phyloP scores from a whole-genome alignment of 2,329 filamentous ascomycete genomes.

The Alternaria hordeiaustralica region DNA sequence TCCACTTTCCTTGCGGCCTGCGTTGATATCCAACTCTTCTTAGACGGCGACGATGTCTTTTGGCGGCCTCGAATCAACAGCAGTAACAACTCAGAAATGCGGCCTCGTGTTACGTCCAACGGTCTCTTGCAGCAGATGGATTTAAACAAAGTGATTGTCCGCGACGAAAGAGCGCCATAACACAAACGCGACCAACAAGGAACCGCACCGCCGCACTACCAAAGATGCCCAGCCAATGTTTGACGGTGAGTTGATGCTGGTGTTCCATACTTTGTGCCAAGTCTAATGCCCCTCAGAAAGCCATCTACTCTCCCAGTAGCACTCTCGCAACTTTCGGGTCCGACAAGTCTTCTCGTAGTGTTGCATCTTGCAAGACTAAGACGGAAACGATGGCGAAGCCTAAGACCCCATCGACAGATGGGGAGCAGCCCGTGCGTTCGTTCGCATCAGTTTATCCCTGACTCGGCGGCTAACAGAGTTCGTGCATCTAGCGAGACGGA shows the following conservation, averaged over 20 bases:
- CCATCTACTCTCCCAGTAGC: neutral
- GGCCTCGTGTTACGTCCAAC: neutral
- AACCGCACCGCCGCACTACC: neutral
- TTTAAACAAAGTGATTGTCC: neutral
- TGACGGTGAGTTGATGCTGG: neutral
- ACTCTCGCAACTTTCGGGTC: neutral
- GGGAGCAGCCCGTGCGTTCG: neutral
- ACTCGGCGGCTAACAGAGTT: neutral
- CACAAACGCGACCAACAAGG: neutral
- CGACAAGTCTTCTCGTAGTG: neutral
- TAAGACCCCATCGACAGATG: neutral
- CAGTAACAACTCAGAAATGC: neutral
- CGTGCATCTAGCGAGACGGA: neutral
- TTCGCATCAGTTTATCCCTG: neutral
- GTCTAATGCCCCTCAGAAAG: neutral
- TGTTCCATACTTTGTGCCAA: too few species aligned
- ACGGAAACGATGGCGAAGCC: neutral
- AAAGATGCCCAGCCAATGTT: neutral
- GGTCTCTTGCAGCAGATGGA: rapidly evolving
- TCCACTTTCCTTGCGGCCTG: too few species aligned
- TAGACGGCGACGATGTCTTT: too few species aligned
- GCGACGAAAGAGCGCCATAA: neutral
- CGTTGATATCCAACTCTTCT: too few species aligned
- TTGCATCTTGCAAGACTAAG: neutral
- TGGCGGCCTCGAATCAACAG: neutral